Percentiles rank a stretch among this genome's conserved stretches.
phyloP scores from a whole-genome alignment of 2,329 filamentous ascomycete genomes.

The Fonsecaea multimorphosa region DNA sequence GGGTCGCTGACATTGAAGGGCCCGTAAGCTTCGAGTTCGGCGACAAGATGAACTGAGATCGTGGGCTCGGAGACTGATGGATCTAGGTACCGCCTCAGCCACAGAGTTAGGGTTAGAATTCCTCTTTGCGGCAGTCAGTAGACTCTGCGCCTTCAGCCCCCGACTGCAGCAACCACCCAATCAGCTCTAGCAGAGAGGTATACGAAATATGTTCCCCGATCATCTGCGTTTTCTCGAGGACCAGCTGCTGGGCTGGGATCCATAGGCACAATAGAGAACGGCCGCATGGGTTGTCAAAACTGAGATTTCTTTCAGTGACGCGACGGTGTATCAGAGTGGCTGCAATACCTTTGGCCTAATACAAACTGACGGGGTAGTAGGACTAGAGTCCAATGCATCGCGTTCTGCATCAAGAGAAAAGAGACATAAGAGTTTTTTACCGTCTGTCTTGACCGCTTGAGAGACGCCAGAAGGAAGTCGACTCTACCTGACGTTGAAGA shows the following conservation, averaged over 20 bases:
- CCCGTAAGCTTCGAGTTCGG: not conserved
- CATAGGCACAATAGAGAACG: too few species aligned
- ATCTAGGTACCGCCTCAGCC: not conserved
- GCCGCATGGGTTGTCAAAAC: too few species aligned
- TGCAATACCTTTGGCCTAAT: too few species aligned
- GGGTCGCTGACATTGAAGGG: not conserved
- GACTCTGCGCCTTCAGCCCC: not conserved
- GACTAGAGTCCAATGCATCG: not conserved
- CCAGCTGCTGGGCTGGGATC: too few species aligned
- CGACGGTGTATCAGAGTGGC: too few species aligned
- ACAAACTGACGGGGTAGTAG: too few species aligned
- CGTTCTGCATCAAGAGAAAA: too few species aligned
- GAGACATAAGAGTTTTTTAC: not conserved
- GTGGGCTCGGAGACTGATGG: not conserved
- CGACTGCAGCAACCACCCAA: not conserved
- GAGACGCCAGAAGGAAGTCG: not conserved
- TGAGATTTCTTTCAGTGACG: too few species aligned
- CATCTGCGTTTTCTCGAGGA: not conserved
- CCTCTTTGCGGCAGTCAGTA: not conserved
- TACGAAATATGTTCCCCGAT: not conserved
- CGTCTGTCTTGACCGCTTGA: not conserved
- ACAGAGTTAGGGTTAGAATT: not conserved
- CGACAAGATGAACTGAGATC: not conserved
- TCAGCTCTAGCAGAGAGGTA: not conserved
- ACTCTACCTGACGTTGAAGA: too few species aligned